Conservation (phyloP, 164 flowering plant genomes). For the Berberis vulgaris region DNA sequence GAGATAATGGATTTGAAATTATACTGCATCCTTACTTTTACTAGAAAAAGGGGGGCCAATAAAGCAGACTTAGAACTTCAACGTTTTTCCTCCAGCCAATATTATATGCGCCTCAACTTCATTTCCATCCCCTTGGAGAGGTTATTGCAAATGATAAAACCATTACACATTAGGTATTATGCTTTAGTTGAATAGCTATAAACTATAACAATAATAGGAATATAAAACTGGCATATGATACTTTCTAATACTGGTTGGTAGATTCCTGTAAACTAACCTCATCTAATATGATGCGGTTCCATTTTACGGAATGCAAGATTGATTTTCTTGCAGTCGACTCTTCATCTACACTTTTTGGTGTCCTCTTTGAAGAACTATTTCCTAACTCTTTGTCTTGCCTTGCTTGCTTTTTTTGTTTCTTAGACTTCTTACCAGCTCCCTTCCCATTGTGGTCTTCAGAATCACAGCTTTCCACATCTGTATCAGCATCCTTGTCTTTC, state of each 20-base stretch:
- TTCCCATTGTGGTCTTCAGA: slow-evolving; percentile 12
- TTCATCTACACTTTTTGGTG: slow-evolving; percentile 12
- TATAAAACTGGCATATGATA: background rate
- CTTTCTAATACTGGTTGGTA: background rate
- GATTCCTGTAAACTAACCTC: slow-evolving; percentile 46
- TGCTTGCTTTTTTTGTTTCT: slow-evolving; percentile 8
- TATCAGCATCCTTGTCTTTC: slow-evolving; percentile 2
- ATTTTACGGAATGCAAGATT: slow-evolving; percentile 59
- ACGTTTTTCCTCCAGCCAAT: no score
- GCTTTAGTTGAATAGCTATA: no score
- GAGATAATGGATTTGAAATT: no score
- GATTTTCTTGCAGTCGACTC: slow-evolving; percentile 25
- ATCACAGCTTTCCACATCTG: slow-evolving; percentile 10
- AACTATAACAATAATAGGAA: background rate
- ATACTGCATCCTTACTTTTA: no score
- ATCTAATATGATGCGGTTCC: slow-evolving; percentile 88
- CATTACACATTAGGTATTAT: no score
- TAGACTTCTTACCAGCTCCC: slow-evolving; percentile 7
- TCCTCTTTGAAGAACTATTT: slow-evolving; percentile 10
- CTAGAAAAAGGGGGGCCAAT: no score
- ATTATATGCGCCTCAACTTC: no score
- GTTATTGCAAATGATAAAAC: no score
- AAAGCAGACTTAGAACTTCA: no score
- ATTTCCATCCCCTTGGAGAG: no score
- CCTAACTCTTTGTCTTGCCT: slow-evolving; percentile 10